phyloP scores from a whole-genome alignment of 306 rosid species.

The Cucumis melo region DNA sequence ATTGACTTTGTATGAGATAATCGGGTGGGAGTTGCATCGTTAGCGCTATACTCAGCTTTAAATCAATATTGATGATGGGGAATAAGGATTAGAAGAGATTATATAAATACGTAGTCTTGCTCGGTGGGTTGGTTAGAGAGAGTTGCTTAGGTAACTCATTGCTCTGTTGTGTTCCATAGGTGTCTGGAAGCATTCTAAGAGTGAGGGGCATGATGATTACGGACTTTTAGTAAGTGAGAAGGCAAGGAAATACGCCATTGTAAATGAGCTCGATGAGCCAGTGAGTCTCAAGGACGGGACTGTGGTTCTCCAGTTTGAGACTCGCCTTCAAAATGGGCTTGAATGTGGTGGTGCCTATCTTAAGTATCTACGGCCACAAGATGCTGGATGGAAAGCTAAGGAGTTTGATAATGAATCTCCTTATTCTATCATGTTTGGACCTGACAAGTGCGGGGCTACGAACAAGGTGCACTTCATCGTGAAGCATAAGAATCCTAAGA shows the following conservation, averaged over 20 bases:
- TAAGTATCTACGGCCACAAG: slow-evolving; percentile 83
- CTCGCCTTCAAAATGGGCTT: slow-evolving; percentile 81
- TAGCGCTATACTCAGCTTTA: too few relatives aligned
- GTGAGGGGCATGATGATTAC: slow-evolving; percentile 85
- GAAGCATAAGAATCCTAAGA: slow-evolving; percentile 89
- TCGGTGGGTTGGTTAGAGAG: background rate
- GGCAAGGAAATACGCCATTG: slow-evolving; percentile 86
- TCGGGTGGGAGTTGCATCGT: background rate
- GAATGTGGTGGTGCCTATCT: slow-evolving; percentile 99
- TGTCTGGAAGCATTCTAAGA: slow-evolving; percentile 78
- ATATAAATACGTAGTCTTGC: background rate
- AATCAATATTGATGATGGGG: background rate
- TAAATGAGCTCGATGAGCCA: slow-evolving; percentile 52
- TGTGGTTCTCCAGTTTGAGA: slow-evolving; percentile 79
- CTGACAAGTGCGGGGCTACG: slow-evolving; percentile 91
- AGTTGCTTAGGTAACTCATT: background rate
- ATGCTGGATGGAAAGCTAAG: slow-evolving; percentile 73
- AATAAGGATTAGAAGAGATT: background rate
- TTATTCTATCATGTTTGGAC: slow-evolving; percentile 89
- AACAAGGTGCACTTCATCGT: slow-evolving; percentile 95
- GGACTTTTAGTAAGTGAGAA: slow-evolving; percentile 87
- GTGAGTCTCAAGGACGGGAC: slow-evolving; percentile 58
- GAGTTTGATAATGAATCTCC: slow-evolving; percentile 73
- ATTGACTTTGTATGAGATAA: background rate
- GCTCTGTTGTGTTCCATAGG: slow-evolving; percentile 24